These are phyloP conservation scores for Cucumis melo DNA, from an alignment of 306 rosid species.

Conservation along the genomic window DNA sequence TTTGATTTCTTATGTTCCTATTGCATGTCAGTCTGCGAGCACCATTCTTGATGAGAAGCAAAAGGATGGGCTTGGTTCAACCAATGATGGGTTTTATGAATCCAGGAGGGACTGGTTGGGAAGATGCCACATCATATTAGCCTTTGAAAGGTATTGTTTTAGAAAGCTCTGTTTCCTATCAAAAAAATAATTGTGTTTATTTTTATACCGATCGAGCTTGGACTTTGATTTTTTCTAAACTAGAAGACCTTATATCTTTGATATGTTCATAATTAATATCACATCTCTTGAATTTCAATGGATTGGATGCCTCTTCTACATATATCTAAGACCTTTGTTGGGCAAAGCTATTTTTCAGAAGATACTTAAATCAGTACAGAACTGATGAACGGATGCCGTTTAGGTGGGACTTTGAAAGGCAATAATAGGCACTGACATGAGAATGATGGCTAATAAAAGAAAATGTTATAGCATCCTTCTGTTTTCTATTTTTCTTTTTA, in stretches of 20 bases:
- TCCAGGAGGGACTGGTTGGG: constrained; percentile 97
- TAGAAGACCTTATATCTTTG: neutral
- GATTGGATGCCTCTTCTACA: neutral
- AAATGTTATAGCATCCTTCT: neutral
- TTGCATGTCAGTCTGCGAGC: constrained; percentile 46
- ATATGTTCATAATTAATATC: neutral
- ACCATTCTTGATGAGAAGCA: constrained; percentile 74
- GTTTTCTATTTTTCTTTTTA: too few relatives aligned
- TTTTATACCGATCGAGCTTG: neutral
- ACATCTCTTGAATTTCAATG: neutral
- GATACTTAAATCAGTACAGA: neutral
- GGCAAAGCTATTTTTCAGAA: neutral
- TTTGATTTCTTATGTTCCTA: neutral
- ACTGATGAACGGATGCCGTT: neutral
- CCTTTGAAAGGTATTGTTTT: constrained; percentile 66
- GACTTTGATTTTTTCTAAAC: neutral
- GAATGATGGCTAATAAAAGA: neutral
- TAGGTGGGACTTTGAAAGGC: neutral
- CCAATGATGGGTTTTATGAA: constrained; percentile 90
- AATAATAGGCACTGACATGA: neutral
- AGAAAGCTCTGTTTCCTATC: neutral
- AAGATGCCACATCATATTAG: constrained; percentile 74
- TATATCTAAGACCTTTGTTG: neutral
- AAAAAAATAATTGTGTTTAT: neutral
- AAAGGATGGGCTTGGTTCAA: constrained; percentile 70